A percentile compares a stretch with the other conserved stretches of the same genome.
phyloP scores from a whole-genome alignment of 2,329 filamentous ascomycete genomes.

The Coniochaeta sp. region DNA sequence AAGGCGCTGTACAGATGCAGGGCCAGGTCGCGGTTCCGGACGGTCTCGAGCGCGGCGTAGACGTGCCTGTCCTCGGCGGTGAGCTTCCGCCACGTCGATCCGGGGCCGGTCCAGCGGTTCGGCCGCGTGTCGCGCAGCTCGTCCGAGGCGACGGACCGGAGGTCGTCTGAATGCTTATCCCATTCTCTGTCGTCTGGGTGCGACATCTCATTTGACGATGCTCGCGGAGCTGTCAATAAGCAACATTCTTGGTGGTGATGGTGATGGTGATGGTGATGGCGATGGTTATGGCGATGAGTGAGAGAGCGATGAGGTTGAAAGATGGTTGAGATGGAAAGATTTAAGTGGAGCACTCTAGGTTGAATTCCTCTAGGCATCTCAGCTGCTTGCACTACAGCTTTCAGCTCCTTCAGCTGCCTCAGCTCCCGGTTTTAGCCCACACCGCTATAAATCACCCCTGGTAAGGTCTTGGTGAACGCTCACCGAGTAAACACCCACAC shows the following conservation, averaged over 20 bases:
- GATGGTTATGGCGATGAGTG: no score
- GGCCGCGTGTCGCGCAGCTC: slow-evolving; percentile 45
- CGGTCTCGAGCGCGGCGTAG: slow-evolving; percentile 53
- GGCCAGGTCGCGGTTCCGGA: slow-evolving; percentile 59
- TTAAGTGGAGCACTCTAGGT: neutral
- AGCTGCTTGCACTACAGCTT: neutral
- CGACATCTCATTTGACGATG: neutral
- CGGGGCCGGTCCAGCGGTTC: slow-evolving; percentile 65
- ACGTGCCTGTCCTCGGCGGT: slow-evolving; percentile 58
- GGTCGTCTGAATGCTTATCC: slow-evolving; percentile 39
- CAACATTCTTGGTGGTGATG: neutral
- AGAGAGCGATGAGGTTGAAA: neutral
- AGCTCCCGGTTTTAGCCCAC: neutral
- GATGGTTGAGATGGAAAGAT: neutral
- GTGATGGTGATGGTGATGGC: neutral
- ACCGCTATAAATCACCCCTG: no score
- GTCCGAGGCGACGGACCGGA: slow-evolving; percentile 37
- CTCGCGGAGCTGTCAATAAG: neutral
- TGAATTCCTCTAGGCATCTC: no score
- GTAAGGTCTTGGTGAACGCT: no score
- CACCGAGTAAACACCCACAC: no score
- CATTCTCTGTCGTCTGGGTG: slow-evolving; percentile 15
- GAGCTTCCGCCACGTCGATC: slow-evolving; percentile 58
- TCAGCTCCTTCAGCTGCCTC: neutral
- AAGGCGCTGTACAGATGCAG: slow-evolving; percentile 76